These are phyloP conservation scores for Colletotrichum limetticola DNA, from an alignment of 2,329 filamentous ascomycete genomes.

Conservation along the genomic window DNA sequence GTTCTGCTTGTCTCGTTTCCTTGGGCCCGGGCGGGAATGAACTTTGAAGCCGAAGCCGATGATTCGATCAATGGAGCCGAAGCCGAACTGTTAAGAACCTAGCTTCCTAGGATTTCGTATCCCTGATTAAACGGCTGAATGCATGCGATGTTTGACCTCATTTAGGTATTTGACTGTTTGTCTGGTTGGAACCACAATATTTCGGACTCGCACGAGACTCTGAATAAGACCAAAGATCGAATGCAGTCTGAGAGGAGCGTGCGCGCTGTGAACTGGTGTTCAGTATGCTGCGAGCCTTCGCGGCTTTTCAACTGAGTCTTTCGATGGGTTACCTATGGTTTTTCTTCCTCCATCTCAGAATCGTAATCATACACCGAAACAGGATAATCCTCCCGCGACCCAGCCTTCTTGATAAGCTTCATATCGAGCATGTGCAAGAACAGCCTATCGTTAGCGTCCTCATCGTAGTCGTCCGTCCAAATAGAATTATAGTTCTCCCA, in stretches of 20 bases:
- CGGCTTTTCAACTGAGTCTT: too few species aligned
- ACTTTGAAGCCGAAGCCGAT: not conserved
- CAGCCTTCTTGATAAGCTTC: not conserved
- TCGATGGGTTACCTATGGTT: too few species aligned
- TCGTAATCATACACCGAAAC: not conserved
- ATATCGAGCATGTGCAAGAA: not conserved
- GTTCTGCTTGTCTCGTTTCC: not conserved
- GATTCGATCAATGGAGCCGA: not conserved
- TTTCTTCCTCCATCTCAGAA: not conserved
- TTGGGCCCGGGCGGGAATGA: not conserved
- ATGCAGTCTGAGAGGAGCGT: too few species aligned
- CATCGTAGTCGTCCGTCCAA: constrained; percentile 1
- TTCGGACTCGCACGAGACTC: not conserved
- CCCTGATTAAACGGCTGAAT: not conserved
- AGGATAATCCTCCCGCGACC: not conserved
- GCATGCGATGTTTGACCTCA: not conserved
- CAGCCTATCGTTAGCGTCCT: not conserved
- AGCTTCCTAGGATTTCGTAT: not conserved
- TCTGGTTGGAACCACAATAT: not conserved
- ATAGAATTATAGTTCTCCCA: not conserved
- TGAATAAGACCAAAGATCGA: not conserved
- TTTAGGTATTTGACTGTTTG: not conserved
- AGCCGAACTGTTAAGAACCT: not conserved
- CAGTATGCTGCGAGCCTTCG: too few species aligned
- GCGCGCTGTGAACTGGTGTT: too few species aligned